These are phyloP conservation scores for Grigorovia jiainica DNA, from an alignment of 805 yeast species.

Conservation along the genomic window DNA sequence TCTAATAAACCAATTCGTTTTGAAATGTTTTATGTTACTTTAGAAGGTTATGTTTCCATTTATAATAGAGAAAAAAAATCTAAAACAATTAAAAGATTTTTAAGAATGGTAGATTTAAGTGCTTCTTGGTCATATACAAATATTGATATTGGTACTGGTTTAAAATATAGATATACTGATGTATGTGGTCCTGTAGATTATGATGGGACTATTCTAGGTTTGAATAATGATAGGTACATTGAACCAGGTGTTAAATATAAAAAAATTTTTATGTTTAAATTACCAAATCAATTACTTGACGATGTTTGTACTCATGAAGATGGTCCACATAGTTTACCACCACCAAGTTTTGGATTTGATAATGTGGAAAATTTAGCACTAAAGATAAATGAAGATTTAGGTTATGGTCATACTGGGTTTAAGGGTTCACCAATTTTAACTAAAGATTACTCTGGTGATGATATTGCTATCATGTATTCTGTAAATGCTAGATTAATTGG, in stretches of 20 bases:
- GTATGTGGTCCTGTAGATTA: constrained; percentile 14
- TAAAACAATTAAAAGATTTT: constrained; percentile 27
- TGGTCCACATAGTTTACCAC: constrained; percentile 25
- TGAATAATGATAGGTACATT: constrained; percentile 37
- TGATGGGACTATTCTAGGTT: constrained; percentile 29
- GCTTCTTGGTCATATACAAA: constrained; percentile 41
- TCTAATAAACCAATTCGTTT: constrained; percentile 37
- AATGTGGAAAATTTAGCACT: constrained; percentile 14
- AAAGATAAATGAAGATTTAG: constrained; percentile 32
- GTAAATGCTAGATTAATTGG: constrained; percentile 50
- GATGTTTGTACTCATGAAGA: constrained; percentile 39
- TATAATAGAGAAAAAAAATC: constrained; percentile 10
- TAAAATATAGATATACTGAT: constrained; percentile 15
- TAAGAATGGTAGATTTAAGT: constrained; percentile 41
- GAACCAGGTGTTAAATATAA: constrained; percentile 41
- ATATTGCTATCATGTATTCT: constrained; percentile 38
- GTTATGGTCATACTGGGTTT: constrained; percentile 44
- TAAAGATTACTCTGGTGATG: constrained; percentile 32
- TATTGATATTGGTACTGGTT: constrained; percentile 41
- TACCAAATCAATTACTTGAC: constrained; percentile 46
- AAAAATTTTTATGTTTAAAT: constrained; percentile 47
- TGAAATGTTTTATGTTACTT: constrained; percentile 47
- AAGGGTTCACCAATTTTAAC: constrained; percentile 46
- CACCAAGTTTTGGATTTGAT: constrained; percentile 36
- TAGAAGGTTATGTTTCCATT: constrained; percentile 41